Conservation (phyloP, 768 basidiomycete species). For the Psilocybe cubensis region DNA sequence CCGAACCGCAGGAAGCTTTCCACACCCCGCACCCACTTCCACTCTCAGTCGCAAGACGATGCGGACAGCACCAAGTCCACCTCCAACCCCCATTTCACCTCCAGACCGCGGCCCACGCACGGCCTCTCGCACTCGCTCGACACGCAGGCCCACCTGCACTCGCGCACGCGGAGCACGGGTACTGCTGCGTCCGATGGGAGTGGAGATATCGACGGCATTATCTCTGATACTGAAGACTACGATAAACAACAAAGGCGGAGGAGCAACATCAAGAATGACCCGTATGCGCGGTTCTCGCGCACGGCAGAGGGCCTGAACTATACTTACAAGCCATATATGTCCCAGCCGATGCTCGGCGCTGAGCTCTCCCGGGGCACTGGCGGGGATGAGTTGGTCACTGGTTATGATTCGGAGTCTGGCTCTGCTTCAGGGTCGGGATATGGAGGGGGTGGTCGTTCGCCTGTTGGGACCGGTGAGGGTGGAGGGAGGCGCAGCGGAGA, state of each 20-base stretch:
- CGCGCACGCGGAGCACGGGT: not conserved
- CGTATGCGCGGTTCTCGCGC: slow-evolving; percentile 11
- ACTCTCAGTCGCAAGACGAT: not conserved
- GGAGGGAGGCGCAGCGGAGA: too few species aligned
- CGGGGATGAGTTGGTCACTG: not conserved
- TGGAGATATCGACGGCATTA: too few species aligned
- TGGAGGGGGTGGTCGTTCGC: too few species aligned
- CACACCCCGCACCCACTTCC: not conserved
- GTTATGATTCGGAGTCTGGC: not conserved
- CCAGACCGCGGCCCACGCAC: too few species aligned
- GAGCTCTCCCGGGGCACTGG: not conserved
- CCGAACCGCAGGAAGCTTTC: slow-evolving; percentile 19
- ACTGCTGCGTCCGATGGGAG: too few species aligned
- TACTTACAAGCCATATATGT: slow-evolving; percentile 47
- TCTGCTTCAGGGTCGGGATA: not conserved
- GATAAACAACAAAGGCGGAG: not conserved
- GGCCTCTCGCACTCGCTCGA: too few species aligned
- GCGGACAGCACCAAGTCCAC: too few species aligned
- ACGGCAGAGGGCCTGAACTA: slow-evolving; percentile 3
- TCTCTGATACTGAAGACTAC: not conserved
- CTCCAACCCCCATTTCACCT: too few species aligned
- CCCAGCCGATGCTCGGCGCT: slow-evolving; percentile 43
- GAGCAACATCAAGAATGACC: slow-evolving; percentile 16
- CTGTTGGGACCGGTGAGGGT: not conserved
- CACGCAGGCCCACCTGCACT: not conserved